Evolutionary conservation across 305 asterid species (phyloP), one percentile per base, ranked within the genome.

Genomic region (Coffea humblotiana): DNA sequence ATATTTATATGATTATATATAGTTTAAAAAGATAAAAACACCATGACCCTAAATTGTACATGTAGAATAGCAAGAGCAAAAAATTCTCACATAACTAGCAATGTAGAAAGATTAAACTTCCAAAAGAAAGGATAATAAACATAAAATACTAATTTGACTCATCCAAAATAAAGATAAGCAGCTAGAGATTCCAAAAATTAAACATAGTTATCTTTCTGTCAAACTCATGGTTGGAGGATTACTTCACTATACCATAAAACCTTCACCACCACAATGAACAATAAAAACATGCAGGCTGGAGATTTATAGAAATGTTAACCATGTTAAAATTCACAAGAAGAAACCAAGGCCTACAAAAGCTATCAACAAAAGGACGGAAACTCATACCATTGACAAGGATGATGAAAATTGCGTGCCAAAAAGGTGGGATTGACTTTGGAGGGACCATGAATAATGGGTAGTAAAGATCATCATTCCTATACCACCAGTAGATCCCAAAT

Each of bases 361-460:
- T 4, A 64, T 13, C 21, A 15, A 43, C 58, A 60, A 75, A 74
- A 21, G 75, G 56, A 78, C 77, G 45, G 82, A 82, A 81, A 81
- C 71, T 29, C 87, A 70, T 87, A 94, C 97, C 98, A 32, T 94
- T 92, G 69, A 94, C 93, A 79, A 94, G 88, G 88, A 92, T 89
- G 84, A 90, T 81, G 86, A 90, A 94, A 80, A 91, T 60, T 58
- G 94, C 97, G 84, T 91, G 98, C 97, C 97, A 94, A 86, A 94
- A 92, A 81, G 97, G 97, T 65, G 97, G 98, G 81, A 90, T 88
- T 68, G 90, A 87, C 84, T 87, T 91, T 13, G 94, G 97, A 82
- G 98, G 97, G 84, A 94, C 85, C 98, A 94, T 90, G 78, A 94
- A 83, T 70, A 94, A 86, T 32, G 97, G 95, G 82, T 86, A 87